Evolutionary conservation across 257 asterid genomes (phyloP), one percentile per base, ranked within the genome.

Genomic region (Catharanthus roseus): DNA sequence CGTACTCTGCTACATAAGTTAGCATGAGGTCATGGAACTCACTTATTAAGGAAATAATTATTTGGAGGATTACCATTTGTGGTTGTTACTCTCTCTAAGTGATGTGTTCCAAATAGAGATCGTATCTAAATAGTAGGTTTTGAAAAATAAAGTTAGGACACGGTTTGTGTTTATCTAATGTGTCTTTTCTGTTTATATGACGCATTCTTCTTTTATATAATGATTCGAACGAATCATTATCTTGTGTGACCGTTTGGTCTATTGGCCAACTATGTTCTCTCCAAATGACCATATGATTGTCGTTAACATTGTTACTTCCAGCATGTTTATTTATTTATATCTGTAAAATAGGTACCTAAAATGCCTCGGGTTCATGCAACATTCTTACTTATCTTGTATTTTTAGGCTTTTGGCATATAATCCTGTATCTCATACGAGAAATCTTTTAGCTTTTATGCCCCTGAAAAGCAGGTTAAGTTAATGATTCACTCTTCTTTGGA

Each of bases 401-500:
- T 38, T n/a, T n/a, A n/a, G n/a, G n/a, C n/a, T n/a, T n/a, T n/a
- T n/a, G n/a, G n/a, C n/a, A n/a, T n/a, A n/a, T n/a, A n/a, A n/a
- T n/a, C n/a, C n/a, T n/a, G n/a, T n/a, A n/a, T n/a, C n/a, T n/a
- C n/a, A n/a, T n/a, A n/a, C n/a, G n/a, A n/a, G n/a, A n/a, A n/a
- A n/a, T n/a, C n/a, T n/a, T n/a, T n/a, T n/a, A n/a, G n/a, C n/a
- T n/a, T n/a, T n/a, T n/a, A n/a, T n/a, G n/a, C n/a, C n/a, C n/a
- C n/a, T n/a, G n/a, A 7, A 49, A 29, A 33, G 11, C 64, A 61
- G 41, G 65, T 38, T 69, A 21, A 38, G 64, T 45, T 54, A 63
- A 73, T 12, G 15, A 60, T 29, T 58, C 16, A 53, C 45, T 72
- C 31, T 6, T 71, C 72, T 58, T 53, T 24, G 42, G 9, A 75